Base-by-base conservation (phyloP, 2,329 filamentous ascomycete genomes). In the Cladosporium sp. region DNA sequence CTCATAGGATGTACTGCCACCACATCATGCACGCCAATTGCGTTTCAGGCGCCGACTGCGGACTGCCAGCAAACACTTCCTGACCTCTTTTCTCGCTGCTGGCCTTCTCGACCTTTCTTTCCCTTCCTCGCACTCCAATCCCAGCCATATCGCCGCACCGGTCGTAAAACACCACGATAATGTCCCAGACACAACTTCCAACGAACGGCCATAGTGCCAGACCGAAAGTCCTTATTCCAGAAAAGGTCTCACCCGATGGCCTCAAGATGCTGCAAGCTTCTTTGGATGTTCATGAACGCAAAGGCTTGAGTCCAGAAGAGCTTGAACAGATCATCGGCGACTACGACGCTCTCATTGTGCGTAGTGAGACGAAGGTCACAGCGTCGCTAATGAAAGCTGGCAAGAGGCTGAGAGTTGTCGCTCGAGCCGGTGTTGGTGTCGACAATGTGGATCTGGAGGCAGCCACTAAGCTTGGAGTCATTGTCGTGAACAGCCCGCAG, bases 291-390 rank as follows among this genome's bases (percentile, higher is more conserved):
- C 86, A 94, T 73, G 86, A 88, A 68, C 85, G 84, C 62, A 85
- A 86, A 59, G 86, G 85, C 1, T 79, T 93, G 18, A 84, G 83
- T 3, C 77, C 89, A 0, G 82, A 87, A 1, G 85, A 92, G 69
- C 83, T 94, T 23, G 78, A 88, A 50, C 70, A 80, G n/a, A 83
- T 89, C 66, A 92, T 94, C 65, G 85, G 87, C 0, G 80, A 84
- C 26, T 93, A 93, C 76, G 86, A 93, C 57, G 91, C 89, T 23
- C 83, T 94, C 61, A 91, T 94, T 67, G 88, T 94, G 49, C 88
- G 91, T 2, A 93, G 91, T 44, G 91, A 93, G 78, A 94, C 91
- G 1, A 90, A 93, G 73, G 91, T 94, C 67, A 93, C 89, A 0
- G 84, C 89, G 0, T 80, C 84, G 2, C 82, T 94, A 0, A 82